These are phyloP conservation scores for Sporopachydermia lactativora DNA, from an alignment of 805 yeast species.

Conservation along the genomic window DNA sequence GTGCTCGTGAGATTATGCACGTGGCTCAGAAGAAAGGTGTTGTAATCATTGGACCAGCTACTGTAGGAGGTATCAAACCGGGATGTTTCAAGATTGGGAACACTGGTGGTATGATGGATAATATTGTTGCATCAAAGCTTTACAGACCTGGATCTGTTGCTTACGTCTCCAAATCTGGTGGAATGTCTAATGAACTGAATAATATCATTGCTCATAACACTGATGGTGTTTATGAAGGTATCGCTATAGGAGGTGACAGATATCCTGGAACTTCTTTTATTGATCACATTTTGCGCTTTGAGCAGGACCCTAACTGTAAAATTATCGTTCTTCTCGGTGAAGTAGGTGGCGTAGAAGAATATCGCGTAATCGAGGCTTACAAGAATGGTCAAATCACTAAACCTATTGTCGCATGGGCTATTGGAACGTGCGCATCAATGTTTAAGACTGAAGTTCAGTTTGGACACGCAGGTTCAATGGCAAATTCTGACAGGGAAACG, in stretches of 20 bases:
- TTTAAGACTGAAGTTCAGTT: slow-evolving; percentile 46
- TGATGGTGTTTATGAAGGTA: slow-evolving; percentile 38
- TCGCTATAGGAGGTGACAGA: slow-evolving; percentile 64
- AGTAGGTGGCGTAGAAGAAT: slow-evolving; percentile 63
- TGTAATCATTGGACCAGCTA: slow-evolving; percentile 32
- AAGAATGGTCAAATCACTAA: slow-evolving; percentile 48
- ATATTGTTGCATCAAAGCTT: slow-evolving; percentile 32
- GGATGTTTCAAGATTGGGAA: slow-evolving; percentile 34
- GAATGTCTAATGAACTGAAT: slow-evolving; percentile 34
- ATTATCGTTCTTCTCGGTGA: slow-evolving; percentile 54
- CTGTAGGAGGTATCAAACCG: slow-evolving; percentile 35
- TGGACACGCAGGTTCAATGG: slow-evolving; percentile 62
- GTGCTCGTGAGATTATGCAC: slow-evolving; percentile 30
- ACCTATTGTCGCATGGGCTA: slow-evolving; percentile 62
- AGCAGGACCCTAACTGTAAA: slow-evolving; percentile 50
- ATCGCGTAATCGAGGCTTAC: slow-evolving; percentile 56
- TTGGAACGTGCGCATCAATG: slow-evolving; percentile 60
- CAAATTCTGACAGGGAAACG: slow-evolving; percentile 57
- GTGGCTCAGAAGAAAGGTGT: slow-evolving; percentile 30
- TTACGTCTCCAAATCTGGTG: slow-evolving; percentile 33
- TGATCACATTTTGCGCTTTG: slow-evolving; percentile 51
- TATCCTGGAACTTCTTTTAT: slow-evolving; percentile 62
- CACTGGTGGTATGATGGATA: slow-evolving; percentile 38
- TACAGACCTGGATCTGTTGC: slow-evolving; percentile 34
- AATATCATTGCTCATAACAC: slow-evolving; percentile 30